Evolutionary conservation across 768 basidiomycete genomes (phyloP).

Genomic region (Guyanaporus albipodus): DNA sequence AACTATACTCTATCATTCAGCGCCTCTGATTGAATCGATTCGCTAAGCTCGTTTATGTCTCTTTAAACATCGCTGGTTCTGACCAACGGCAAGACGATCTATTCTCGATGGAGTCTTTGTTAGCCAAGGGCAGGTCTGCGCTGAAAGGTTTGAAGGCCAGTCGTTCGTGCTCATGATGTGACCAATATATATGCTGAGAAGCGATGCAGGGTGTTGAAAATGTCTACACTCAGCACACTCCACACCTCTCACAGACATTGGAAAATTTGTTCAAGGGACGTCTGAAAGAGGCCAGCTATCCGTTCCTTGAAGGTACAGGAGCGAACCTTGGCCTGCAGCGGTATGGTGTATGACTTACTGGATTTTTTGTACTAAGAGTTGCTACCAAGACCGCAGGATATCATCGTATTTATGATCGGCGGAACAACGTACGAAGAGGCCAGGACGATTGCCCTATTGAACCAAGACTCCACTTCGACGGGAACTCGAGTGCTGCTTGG

Average conservation of each 20-base stretch:
- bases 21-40: slow-evolving; percentile 12
- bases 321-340: slow-evolving; percentile 68
- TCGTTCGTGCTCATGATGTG: background rate
- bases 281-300: slow-evolving; percentile 84
- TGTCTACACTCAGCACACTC: slow-evolving; percentile 96
- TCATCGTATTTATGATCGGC: slow-evolving; percentile 95
- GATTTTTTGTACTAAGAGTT: slow-evolving; percentile 2
- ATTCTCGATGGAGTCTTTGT: slow-evolving; percentile 91
- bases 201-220: slow-evolving; percentile 87
- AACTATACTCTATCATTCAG: slow-evolving; percentile 4
- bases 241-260: slow-evolving; percentile 88
- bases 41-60: slow-evolving; percentile 81
- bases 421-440: slow-evolving; percentile 97
- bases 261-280: slow-evolving; percentile 86
- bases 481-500: slow-evolving; percentile 83
- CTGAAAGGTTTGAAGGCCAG: slow-evolving; percentile 90
- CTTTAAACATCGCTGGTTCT: slow-evolving; percentile 88
- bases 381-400: slow-evolving; percentile 76
- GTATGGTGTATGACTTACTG: slow-evolving; percentile 32
- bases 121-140: slow-evolving; percentile 91
- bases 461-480: slow-evolving; percentile 67
- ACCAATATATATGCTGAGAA: slow-evolving; percentile 4
- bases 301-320: slow-evolving; percentile 75
- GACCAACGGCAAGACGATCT: slow-evolving; percentile 98
- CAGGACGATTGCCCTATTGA: slow-evolving; percentile 76